Evolutionary conservation across 352 stramenopile genomes (phyloP), one percentile per base, ranked within the genome.

Genomic region (Thalassiosira livingstoniorum): DNA sequence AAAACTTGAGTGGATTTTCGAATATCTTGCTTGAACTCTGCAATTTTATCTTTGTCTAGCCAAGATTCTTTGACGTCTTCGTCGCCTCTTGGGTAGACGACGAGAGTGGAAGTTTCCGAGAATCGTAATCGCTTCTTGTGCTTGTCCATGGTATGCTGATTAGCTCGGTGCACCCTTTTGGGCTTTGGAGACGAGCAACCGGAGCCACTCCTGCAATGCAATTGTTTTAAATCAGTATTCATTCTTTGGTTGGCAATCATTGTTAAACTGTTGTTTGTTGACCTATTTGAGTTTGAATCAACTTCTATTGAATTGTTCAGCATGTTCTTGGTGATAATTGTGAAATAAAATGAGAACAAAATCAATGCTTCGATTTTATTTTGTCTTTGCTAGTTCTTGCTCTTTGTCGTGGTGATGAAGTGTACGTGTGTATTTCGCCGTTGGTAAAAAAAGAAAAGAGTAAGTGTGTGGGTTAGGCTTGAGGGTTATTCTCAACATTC

Each of bases 21-120:
- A 67, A 37, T 42, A 35, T 76, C 53, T 23, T 55, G 54, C 32
- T 60, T 76, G 54, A 76, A 76, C 67, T 76, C 25, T 0, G 35
- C 35, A 43, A 76, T 35, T 43, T 76, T 54, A 23, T 43, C 15
- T 23, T 65, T 57, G 15, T 53, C 60, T 25, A 60, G 67, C 67
- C 67, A 76, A 25, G 47, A 29, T 27, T 2, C n/a, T 1, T 54
- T 4, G 7, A 29, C 43, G 18, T 35, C 37, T 25, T 67, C 54
- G 1, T 66, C 54, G 4, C 23, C 32, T 3, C 25, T 57, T 5
- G 47, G 47, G 47, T 10, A 29, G 5, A 58, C 47, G 27, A 58
- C n/a, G 11, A 58, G 47, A 10, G 47, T 58, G 11, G 47, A 58
- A 25, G 47, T 58, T 11, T 15, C 11, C 5, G 47, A 58, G 47